Conservation (phyloP, 108 stramenopile species). For the Cyclotella sp. region DNA sequence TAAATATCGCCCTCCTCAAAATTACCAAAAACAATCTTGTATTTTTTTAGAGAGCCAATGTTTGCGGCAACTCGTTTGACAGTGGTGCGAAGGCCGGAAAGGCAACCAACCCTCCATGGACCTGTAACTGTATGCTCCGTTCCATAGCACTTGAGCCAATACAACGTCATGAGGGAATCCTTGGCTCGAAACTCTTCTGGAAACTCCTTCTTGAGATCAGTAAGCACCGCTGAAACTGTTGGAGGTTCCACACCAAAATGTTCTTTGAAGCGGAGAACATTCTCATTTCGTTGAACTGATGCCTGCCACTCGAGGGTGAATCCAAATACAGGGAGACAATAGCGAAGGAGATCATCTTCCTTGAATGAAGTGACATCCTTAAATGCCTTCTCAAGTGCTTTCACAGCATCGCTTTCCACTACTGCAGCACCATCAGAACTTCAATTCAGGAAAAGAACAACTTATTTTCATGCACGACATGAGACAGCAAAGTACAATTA, state of each 20-base stretch:
- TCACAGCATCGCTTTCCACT: too few species aligned
- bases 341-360: not conserved
- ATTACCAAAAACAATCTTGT: slow-evolving; percentile 17
- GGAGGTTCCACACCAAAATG: slow-evolving; percentile 9
- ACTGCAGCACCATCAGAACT: too few species aligned
- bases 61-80: not conserved
- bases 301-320: slow-evolving; percentile 7
- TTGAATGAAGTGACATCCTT: not conserved
- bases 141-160: slow-evolving; percentile 16
- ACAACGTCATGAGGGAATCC: slow-evolving; percentile 8
- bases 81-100: not conserved
- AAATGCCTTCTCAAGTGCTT: slow-evolving; percentile 3
- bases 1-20: slow-evolving; percentile 16
- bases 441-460: too few species aligned
- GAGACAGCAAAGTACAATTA: too few species aligned
- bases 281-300: not conserved
- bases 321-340: slow-evolving; percentile 3
- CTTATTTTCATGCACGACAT: too few species aligned
- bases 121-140: slow-evolving; percentile 19
- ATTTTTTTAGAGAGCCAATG: not conserved
- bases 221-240: slow-evolving; percentile 15
- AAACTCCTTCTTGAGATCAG: slow-evolving; percentile 1
- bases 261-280: slow-evolving; percentile 4
- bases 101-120: slow-evolving; percentile 16
- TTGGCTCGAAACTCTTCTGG: slow-evolving; percentile 1